A percentile compares a stretch with the other conserved stretches of the same genome.
Conservation (phyloP, 257 asterid genomes). For the Leonotis leonurus region DNA sequence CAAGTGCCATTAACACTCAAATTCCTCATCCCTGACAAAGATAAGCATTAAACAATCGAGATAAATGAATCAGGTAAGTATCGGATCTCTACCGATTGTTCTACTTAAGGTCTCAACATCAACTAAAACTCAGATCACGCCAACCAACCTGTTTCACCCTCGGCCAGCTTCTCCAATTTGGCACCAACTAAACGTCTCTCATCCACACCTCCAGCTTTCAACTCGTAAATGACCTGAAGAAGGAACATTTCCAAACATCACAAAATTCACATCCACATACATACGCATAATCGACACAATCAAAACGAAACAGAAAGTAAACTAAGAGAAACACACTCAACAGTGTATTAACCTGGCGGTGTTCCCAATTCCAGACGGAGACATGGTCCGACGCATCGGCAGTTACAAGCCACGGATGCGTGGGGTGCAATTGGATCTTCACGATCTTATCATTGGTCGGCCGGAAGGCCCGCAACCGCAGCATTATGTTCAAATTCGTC, state of each 20-base stretch:
- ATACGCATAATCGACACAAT: too few relatives aligned
- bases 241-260: too few relatives aligned
- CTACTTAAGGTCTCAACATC: not conserved
- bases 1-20: not conserved
- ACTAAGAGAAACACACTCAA: too few relatives aligned
- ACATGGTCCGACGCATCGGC: conserved; percentile 95
- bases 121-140: not conserved
- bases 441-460: conserved; percentile 83
- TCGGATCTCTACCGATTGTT: not conserved
- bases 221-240: conserved; percentile 74
- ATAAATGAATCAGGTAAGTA: not conserved
- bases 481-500: too few relatives aligned
- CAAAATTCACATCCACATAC: too few relatives aligned
- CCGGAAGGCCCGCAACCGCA: conserved; percentile 80
- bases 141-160: conserved; percentile 82
- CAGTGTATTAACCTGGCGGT: conserved; percentile 82
- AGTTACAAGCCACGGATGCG: conserved; percentile 96
- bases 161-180: conserved; percentile 88
- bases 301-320: too few relatives aligned
- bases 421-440: conserved; percentile 91
- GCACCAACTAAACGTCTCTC: conserved; percentile 95
- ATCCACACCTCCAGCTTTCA: conserved; percentile 96
- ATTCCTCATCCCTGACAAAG: not conserved
- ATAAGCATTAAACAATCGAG: not conserved
- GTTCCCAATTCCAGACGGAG: conserved; percentile 99